phyloP scores from a whole-genome alignment of 2,329 filamentous ascomycete genomes.

The Chaetomiaceae sp. region DNA sequence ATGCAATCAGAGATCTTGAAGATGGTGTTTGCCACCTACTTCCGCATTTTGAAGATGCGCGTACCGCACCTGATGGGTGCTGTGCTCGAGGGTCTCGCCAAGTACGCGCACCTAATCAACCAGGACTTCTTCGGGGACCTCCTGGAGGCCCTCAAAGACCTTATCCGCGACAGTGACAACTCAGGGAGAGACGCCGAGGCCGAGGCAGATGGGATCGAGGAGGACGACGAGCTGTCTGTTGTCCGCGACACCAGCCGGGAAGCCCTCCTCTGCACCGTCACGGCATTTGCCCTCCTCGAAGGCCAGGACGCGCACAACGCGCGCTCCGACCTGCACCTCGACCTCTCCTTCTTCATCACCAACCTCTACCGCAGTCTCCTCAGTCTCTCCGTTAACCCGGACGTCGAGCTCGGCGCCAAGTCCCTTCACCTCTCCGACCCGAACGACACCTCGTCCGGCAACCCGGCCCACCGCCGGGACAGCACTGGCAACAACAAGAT shows the following conservation, averaged over 20 bases:
- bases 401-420: slow-evolving; percentile 75
- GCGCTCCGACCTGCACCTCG: slow-evolving; percentile 73
- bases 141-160: slow-evolving; percentile 86
- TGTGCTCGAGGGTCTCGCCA: slow-evolving; percentile 86
- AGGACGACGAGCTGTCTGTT: slow-evolving; percentile 39
- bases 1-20: slow-evolving; percentile 96
- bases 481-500: slow-evolving; percentile 54
- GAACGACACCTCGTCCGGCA: slow-evolving; percentile 36
- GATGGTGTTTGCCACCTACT: slow-evolving; percentile 91
- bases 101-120: slow-evolving; percentile 95
- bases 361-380: slow-evolving; percentile 86
- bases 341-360: slow-evolving; percentile 90
- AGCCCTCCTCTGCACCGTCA: slow-evolving; percentile 87
- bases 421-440: slow-evolving; percentile 66
- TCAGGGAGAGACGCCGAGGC: slow-evolving; percentile 43
- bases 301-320: slow-evolving; percentile 89
- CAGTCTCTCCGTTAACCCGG: slow-evolving; percentile 69
- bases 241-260: slow-evolving; percentile 75
- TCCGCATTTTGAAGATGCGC: slow-evolving; percentile 82
- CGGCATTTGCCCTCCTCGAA: slow-evolving; percentile 90
- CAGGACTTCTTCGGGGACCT: slow-evolving; percentile 98
- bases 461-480: slow-evolving; percentile 29
- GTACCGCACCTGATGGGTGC: slow-evolving; percentile 88
- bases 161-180: slow-evolving; percentile 70
- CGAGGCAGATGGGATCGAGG: slow-evolving; percentile 38